Evolutionary conservation across 164 flowering plant species (phyloP).

Genomic region (Umbellularia californica): DNA sequence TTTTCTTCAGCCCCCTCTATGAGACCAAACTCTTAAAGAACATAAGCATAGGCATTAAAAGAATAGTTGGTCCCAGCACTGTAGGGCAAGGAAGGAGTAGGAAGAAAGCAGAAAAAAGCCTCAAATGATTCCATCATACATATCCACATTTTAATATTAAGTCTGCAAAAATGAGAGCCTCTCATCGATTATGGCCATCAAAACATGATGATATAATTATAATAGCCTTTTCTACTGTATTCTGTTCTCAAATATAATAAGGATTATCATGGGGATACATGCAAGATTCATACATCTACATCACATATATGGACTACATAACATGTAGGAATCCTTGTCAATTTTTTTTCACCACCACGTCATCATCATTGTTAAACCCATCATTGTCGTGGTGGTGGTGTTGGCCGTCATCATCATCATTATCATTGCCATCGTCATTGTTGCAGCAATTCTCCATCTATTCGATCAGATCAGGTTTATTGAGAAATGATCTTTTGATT

Average conservation of each 20-base stretch:
- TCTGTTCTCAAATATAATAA: not conserved
- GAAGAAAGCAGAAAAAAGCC: constrained; percentile 41
- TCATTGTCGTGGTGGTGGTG: no score
- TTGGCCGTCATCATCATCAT: no score
- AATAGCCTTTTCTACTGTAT: constrained; percentile 36
- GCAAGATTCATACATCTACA: not conserved
- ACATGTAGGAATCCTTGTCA: not conserved
- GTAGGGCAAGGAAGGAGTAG: constrained; percentile 37
- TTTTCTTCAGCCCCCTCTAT: constrained; percentile 62
- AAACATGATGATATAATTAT: constrained; percentile 50
- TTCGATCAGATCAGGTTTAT: no score
- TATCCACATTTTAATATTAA: constrained; percentile 3
- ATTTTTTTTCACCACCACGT: not conserved
- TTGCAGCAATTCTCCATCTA: no score
- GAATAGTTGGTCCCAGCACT: constrained; percentile 47
- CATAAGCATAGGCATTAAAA: constrained; percentile 17
- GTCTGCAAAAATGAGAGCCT: constrained; percentile 6
- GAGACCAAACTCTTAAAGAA: constrained; percentile 61
- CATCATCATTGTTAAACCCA: no score
- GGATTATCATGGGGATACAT: not conserved
- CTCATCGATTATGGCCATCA: constrained; percentile 35
- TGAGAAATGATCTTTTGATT: no score
- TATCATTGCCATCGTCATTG: no score
- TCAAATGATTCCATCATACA: constrained; percentile 38
- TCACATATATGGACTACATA: not conserved